Percentiles rank a stretch among this genome's conserved stretches.
Conservation (phyloP, 768 basidiomycete species). For the Lactarius psammicola region DNA sequence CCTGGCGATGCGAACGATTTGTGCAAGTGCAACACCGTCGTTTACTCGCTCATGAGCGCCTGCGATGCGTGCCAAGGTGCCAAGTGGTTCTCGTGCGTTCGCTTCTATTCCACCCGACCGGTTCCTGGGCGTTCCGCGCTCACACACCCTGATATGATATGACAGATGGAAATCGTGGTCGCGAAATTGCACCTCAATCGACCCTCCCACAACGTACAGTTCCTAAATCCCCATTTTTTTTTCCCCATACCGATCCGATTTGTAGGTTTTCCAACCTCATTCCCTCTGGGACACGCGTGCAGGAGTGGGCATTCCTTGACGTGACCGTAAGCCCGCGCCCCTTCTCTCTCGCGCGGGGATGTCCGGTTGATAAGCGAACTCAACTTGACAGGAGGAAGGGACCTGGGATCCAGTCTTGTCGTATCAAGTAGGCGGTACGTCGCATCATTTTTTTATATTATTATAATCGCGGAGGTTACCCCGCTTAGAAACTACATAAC, state of each 20-base stretch:
- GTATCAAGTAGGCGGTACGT: slow-evolving; percentile 15
- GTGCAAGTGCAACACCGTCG: slow-evolving; percentile 37
- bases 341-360: not conserved
- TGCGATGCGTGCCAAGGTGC: slow-evolving; percentile 37
- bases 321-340: slow-evolving; percentile 21
- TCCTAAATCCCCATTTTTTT: not conserved
- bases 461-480: too few relatives aligned
- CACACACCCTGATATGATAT: not conserved
- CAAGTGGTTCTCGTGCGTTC: slow-evolving; percentile 27
- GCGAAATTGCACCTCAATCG: not conserved
- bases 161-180: slow-evolving; percentile 12
- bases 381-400: not conserved
- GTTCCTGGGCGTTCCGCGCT: not conserved
- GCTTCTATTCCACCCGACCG: not conserved
- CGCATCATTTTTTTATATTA: too few relatives aligned
- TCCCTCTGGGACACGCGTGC: slow-evolving; percentile 9
- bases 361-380: not conserved
- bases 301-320: slow-evolving; percentile 17
- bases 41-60: slow-evolving; percentile 38
- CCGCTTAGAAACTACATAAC: too few relatives aligned
- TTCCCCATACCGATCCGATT: not conserved
- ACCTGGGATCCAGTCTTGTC: slow-evolving; percentile 12
- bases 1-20: slow-evolving; percentile 31
- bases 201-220: slow-evolving; percentile 7
- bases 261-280: slow-evolving; percentile 10